Evolutionary conservation across 805 yeast genomes (phyloP).

Genomic region (Hyphopichia homilentoma): DNA sequence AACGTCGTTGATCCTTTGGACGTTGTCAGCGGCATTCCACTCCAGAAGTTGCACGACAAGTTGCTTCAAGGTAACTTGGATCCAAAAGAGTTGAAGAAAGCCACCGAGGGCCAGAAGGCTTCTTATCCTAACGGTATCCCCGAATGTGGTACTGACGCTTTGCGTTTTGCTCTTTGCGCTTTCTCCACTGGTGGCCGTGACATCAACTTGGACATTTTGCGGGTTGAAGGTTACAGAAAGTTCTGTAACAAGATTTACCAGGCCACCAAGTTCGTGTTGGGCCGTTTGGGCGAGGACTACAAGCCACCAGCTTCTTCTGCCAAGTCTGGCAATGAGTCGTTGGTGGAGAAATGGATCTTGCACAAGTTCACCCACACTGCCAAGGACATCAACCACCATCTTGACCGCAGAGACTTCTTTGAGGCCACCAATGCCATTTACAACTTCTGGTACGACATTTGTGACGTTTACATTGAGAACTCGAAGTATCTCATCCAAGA

Average conservation of each 20-base stretch:
- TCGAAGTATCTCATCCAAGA: slow-evolving; percentile 89
- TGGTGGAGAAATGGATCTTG: slow-evolving; percentile 96
- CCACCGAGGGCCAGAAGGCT: slow-evolving; percentile 80
- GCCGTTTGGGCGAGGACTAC: slow-evolving; percentile 88
- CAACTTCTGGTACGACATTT: slow-evolving; percentile 93
- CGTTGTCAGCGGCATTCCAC: slow-evolving; percentile 83
- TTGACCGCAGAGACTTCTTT: slow-evolving; percentile 86
- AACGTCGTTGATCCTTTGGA: slow-evolving; percentile 95
- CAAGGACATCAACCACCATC: slow-evolving; percentile 54
- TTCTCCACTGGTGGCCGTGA: slow-evolving; percentile 99
- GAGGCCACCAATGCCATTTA: slow-evolving; percentile 84
- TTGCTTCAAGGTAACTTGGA: slow-evolving; percentile 81
- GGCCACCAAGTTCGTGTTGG: slow-evolving; percentile 94
- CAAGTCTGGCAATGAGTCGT: slow-evolving; percentile 74
- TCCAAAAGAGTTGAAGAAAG: slow-evolving; percentile 81
- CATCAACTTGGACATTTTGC: slow-evolving; percentile 89
- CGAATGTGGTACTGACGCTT: slow-evolving; percentile 98
- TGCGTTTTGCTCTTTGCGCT: slow-evolving; percentile 97
- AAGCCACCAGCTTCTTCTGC: slow-evolving; percentile 66
- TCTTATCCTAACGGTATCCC: slow-evolving; percentile 97
- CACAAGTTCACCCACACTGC: slow-evolving; percentile 76
- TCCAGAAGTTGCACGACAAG: slow-evolving; percentile 76
- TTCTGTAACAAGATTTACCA: slow-evolving; percentile 99
- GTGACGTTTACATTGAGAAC: slow-evolving; percentile 98
- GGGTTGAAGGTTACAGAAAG: slow-evolving; percentile 98